phyloP scores from a whole-genome alignment of 495 filamentous ascomycete genomes.

The Penicillium atrosanguineum region DNA sequence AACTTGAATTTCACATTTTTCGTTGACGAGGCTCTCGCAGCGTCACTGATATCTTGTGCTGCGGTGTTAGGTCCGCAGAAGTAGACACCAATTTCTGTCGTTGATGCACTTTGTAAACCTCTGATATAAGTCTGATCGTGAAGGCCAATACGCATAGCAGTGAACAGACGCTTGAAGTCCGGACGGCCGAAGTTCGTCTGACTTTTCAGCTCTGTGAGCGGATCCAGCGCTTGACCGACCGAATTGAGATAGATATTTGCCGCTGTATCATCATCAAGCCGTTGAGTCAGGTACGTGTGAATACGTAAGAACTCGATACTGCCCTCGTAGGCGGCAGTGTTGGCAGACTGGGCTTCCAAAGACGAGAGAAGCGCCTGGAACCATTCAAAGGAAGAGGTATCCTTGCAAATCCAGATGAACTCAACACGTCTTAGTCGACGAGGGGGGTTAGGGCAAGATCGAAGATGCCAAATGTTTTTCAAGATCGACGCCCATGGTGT shows the following conservation, averaged over 20 bases:
- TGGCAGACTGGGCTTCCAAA: constrained; percentile 81
- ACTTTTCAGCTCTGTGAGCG: constrained; percentile 83
- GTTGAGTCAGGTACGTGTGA: constrained; percentile 96
- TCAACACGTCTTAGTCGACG: constrained; percentile 89
- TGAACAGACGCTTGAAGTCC: constrained; percentile 81
- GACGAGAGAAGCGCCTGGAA: constrained; percentile 92
- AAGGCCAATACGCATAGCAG: constrained; percentile 84
- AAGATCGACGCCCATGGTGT: constrained; percentile 97
- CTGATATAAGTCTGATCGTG: constrained; percentile 78
- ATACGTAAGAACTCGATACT: constrained; percentile 91
- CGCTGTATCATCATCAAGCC: constrained; percentile 83
- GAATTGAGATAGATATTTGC: constrained; percentile 97
- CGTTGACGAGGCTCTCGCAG: constrained; percentile 65
- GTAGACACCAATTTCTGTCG: constrained; percentile 92
- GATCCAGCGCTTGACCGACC: constrained; percentile 82
- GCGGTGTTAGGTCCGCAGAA: constrained; percentile 87
- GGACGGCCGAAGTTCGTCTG: constrained; percentile 95
- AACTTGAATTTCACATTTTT: constrained; percentile 90
- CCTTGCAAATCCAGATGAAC: constrained; percentile 99
- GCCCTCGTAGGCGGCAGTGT: constrained; percentile 61
- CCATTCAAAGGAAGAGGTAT: constrained; percentile 96
- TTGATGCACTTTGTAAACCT: constrained; percentile 66
- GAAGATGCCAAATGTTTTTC: constrained; percentile 98
- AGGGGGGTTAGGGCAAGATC: constrained; percentile 79
- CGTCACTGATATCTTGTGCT: constrained; percentile 81